Conservation (phyloP, 192 early-diverging fungal genomes). For the Chytriomyces sp. region DNA sequence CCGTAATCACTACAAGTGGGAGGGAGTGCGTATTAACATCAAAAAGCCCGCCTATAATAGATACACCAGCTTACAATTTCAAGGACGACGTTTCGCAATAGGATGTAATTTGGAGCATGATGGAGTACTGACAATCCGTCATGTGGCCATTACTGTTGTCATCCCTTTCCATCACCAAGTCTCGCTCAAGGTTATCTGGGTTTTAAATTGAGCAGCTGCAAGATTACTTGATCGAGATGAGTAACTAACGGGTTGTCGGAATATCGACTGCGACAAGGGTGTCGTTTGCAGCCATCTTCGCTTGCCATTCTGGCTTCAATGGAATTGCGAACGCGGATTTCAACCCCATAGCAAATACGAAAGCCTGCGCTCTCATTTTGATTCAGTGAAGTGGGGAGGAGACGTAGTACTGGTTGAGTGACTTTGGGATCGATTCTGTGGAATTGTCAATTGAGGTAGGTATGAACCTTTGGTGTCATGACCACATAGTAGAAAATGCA, state of each 20-base stretch:
- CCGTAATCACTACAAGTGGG: neutral
- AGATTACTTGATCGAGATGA: neutral
- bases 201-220: neutral
- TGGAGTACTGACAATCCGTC: slow-evolving; percentile 21
- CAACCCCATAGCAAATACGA: no score
- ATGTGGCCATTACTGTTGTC: neutral
- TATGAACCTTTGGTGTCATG: no score
- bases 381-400: no score
- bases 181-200: neutral
- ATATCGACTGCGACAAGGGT: neutral
- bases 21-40: neutral
- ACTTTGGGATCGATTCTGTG: no score
- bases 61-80: neutral
- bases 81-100: slow-evolving; percentile 1
- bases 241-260: neutral
- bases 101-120: slow-evolving; percentile 23
- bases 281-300: neutral
- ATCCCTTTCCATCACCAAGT: neutral
- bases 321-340: neutral
- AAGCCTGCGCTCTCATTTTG: no score
- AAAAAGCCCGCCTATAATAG: neutral
- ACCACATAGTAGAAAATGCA: no score
- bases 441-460: no score
- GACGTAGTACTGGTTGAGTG: no score
- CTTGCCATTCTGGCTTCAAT: neutral